phyloP scores from a whole-genome alignment of 2,329 filamentous ascomycete species.

The Teratosphaeria pseudoeucalypti region DNA sequence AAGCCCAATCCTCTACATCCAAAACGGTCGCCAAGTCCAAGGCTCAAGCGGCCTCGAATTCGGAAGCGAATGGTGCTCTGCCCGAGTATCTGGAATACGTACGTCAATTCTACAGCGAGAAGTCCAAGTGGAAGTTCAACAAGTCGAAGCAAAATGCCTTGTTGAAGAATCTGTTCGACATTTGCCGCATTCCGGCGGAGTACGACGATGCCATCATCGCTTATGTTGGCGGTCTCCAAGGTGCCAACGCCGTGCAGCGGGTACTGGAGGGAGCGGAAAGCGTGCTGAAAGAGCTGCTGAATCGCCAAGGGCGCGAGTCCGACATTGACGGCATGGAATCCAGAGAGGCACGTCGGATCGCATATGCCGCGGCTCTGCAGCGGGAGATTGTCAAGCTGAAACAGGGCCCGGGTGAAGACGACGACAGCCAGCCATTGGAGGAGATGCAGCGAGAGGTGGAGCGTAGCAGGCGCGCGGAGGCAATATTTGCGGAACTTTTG shows the following conservation, averaged over 20 bases:
- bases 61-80: neutral
- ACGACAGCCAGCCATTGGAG: constrained; percentile 24
- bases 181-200: constrained; percentile 57
- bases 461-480: constrained; percentile 13
- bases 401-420: constrained; percentile 21
- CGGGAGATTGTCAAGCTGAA: constrained; percentile 19
- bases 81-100: constrained; percentile 67
- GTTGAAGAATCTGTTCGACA: constrained; percentile 70
- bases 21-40: neutral
- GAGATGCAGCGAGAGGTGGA: constrained; percentile 25
- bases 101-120: constrained; percentile 59
- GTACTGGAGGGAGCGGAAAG: constrained; percentile 57
- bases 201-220: constrained; percentile 61
- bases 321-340: constrained; percentile 34
- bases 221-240: constrained; percentile 73
- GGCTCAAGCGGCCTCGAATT: neutral
- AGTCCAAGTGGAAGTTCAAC: constrained; percentile 83
- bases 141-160: constrained; percentile 82
- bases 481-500: constrained; percentile 11
- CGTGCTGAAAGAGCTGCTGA: constrained; percentile 48
- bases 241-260: constrained; percentile 42
- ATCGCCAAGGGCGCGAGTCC: constrained; percentile 39
- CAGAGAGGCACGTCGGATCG: constrained; percentile 23
- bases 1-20: neutral
- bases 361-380: constrained; percentile 27